Conservation (phyloP, 441 rosid genomes). For the Gossypium schwendimanii region DNA sequence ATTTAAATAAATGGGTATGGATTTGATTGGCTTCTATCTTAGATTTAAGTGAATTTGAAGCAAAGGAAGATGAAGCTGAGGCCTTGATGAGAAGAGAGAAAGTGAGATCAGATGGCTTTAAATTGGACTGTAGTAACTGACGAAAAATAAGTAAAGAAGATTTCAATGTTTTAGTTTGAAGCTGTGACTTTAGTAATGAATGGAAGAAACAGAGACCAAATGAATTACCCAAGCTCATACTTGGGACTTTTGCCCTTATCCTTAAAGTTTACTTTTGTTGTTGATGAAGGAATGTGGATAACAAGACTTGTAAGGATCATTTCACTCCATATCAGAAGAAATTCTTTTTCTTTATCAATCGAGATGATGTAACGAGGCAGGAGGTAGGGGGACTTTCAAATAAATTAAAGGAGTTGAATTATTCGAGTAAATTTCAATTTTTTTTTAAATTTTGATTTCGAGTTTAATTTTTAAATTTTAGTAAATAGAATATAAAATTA, state of each 20-base stretch:
- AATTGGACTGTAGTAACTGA: slow-evolving; percentile 36
- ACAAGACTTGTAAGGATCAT: too few species aligned
- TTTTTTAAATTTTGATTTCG: too few species aligned
- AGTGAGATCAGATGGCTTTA: slow-evolving; percentile 48
- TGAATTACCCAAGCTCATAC: not conserved
- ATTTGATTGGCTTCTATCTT: slow-evolving; percentile 33
- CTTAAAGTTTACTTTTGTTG: not conserved
- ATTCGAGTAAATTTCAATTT: too few species aligned
- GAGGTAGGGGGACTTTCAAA: too few species aligned
- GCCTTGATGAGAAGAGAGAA: slow-evolving; percentile 56
- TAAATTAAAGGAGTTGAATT: too few species aligned
- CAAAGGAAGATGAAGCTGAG: slow-evolving; percentile 16
- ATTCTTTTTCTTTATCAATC: not conserved
- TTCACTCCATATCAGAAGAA: not conserved
- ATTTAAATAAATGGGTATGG: slow-evolving; percentile 52
- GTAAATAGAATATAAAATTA: too few species aligned
- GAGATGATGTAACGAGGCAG: not conserved
- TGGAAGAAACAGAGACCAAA: slow-evolving; percentile 32
- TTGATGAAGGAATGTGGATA: not conserved
- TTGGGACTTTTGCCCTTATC: not conserved
- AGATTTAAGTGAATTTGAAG: slow-evolving; percentile 15
- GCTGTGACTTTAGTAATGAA: slow-evolving; percentile 36
- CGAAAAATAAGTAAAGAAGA: slow-evolving; percentile 43
- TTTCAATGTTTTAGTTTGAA: slow-evolving; percentile 26
- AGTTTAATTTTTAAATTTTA: too few species aligned